phyloP scores from a whole-genome alignment of 2,329 filamentous ascomycete species.

The Fusarium buxicola region DNA sequence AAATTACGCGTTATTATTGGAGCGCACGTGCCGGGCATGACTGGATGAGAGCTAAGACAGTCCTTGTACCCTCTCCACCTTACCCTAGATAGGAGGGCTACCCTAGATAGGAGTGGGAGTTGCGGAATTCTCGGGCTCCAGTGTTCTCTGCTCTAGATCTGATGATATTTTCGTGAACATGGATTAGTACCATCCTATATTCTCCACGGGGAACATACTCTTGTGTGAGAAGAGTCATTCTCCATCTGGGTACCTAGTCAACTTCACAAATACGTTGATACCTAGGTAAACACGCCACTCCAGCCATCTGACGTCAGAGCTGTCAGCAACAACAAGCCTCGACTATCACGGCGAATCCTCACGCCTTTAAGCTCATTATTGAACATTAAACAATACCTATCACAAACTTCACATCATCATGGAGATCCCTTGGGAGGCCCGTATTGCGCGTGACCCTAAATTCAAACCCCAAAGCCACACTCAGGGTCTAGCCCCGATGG shows the following conservation, averaged over 20 bases:
- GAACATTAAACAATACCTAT: not conserved
- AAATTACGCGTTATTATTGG: constrained; percentile 31
- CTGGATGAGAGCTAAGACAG: constrained; percentile 14
- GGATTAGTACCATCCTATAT: no score
- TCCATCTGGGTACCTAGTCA: not conserved
- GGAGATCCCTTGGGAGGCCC: constrained; percentile 21
- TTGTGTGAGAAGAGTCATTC: no score
- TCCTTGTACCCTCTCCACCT: no score
- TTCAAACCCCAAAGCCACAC: constrained; percentile 5
- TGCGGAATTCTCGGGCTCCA: no score
- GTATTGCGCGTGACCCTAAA: constrained; percentile 12
- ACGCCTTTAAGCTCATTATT: not conserved
- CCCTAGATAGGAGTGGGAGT: no score
- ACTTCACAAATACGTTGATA: no score
- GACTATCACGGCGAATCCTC: not conserved
- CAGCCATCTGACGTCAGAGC: constrained; percentile 7
- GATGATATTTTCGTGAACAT: no score
- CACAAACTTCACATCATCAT: not conserved
- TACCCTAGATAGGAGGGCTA: no score
- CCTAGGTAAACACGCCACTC: constrained; percentile 4
- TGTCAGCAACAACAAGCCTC: not conserved
- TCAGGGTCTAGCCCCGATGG: not conserved
- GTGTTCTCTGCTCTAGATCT: no score
- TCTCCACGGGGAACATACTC: no score
- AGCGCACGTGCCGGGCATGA: constrained; percentile 32